phyloP scores from a whole-genome alignment of 1,284 basidiomycete genomes.

The Pseudozyma tsukubaensis region DNA sequence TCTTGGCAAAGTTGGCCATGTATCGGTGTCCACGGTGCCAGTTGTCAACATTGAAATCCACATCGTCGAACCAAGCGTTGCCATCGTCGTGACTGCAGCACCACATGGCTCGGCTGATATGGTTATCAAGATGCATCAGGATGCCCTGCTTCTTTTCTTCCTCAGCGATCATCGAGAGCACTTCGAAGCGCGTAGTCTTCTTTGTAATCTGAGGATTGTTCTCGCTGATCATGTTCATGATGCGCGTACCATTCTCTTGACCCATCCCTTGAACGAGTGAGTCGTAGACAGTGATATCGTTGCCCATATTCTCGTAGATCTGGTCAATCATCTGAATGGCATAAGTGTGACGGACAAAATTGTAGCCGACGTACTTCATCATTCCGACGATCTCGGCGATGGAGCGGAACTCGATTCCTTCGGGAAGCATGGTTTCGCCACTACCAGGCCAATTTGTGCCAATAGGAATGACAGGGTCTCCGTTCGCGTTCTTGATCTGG shows the following conservation, averaged over 20 bases:
- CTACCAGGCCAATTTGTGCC: constrained; percentile 48
- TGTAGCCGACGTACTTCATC: constrained; percentile 44
- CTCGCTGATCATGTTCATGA: constrained; percentile 37
- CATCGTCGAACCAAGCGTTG: constrained; percentile 45
- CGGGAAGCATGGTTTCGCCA: constrained; percentile 44
- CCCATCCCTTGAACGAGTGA: constrained; percentile 31
- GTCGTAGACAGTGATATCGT: constrained; percentile 31
- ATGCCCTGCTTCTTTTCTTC: constrained; percentile 39
- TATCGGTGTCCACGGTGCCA: constrained; percentile 44
- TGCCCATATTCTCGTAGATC: constrained; percentile 44
- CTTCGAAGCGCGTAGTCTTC: constrained; percentile 34
- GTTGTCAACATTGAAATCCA: constrained; percentile 30
- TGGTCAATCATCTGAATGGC: constrained; percentile 51
- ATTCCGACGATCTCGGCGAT: constrained; percentile 32
- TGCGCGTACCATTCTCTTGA: constrained; percentile 30
- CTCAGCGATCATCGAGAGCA: constrained; percentile 31
- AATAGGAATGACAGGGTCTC: constrained; percentile 31
- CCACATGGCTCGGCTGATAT: constrained; percentile 43
- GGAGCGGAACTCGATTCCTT: constrained; percentile 39
- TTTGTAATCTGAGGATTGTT: constrained; percentile 35
- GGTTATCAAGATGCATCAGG: constrained; percentile 48
- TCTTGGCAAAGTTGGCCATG: constrained; percentile 49
- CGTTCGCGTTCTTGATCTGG: constrained; percentile 41
- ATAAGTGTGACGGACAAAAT: constrained; percentile 47
- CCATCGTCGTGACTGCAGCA: constrained; percentile 48